These are phyloP conservation scores for Myriangium duriaei DNA, from an alignment of 2,329 filamentous ascomycete species.

Conservation along the genomic window DNA sequence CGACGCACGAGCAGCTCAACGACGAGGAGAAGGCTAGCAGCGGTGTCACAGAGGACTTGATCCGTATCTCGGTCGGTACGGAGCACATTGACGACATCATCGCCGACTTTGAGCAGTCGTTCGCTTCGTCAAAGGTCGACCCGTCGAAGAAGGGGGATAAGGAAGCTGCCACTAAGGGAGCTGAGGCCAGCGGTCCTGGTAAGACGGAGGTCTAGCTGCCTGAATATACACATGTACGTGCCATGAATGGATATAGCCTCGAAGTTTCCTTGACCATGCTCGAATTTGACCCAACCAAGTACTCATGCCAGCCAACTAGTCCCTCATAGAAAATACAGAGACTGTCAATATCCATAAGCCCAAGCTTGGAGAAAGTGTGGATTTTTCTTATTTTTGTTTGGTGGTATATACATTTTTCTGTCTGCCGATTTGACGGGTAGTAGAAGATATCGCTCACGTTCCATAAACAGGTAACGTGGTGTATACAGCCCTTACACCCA, in stretches of 20 bases:
- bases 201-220: conserved; percentile 7
- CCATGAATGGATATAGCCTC: neutral
- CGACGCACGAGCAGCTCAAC: conserved; percentile 83
- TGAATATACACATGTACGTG: neutral
- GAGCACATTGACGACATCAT: conserved; percentile 98
- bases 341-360: too few species aligned
- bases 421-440: too few species aligned
- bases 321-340: too few species aligned
- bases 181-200: conserved; percentile 1
- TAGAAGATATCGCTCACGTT: too few species aligned
- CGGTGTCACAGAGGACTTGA: conserved; percentile 80
- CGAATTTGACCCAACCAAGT: too few species aligned
- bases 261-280: neutral
- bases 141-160: conserved; percentile 5
- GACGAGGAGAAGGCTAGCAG: conserved; percentile 69
- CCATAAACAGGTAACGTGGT: too few species aligned
- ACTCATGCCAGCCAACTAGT: too few species aligned
- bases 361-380: too few species aligned
- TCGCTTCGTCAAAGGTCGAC: conserved; percentile 33
- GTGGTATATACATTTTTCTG: neutral
- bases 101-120: conserved; percentile 85
- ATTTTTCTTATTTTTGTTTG: neutral
- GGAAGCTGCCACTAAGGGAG: conserved; percentile 1
- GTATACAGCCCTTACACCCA: conserved; percentile 36
- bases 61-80: conserved; percentile 88